Base-by-base conservation (phyloP, 768 basidiomycete species). In the Leccinum ochraceum region DNA sequence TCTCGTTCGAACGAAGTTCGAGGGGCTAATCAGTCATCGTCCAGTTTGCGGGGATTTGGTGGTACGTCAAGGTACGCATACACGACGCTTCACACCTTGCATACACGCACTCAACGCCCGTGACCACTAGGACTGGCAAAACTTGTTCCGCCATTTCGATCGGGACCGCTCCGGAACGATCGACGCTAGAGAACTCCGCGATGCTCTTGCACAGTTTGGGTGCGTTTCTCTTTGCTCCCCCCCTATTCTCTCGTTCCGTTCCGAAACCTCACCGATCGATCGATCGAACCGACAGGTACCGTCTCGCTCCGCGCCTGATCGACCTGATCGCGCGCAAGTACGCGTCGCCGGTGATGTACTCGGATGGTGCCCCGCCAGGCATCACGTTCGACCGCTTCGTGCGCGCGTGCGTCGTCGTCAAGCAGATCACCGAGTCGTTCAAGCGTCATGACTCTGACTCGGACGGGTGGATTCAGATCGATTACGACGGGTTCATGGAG, bases 341-440 rank as follows among this genome's bases (percentile, higher is more conserved):
- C 68, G 88, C 84, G 44, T 74, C 80, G 17, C 71, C 77, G 26
- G 63, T 77, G 13, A 67, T 69, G 36, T 72, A 69, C 42, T 68
- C 69, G 36, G 74, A 72, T 1, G 75, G 67, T 3, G 71, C 78
- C 3, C 62, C 65, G n/a, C 76, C 81, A 1, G 90, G 90, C 0
- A 91, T 94, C 76, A 83, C 86, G 5, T 94, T 94, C 68, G 92
- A 93, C 72, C 88, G 91, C 63, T 94, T 94, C 78, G 88, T 94
- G 26, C 84, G 92, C 58, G 90, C 89, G 24, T 94, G 92, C 66
- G 92, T 94, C 60, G 87, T 86, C 11, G 82, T 92, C 61, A 91
- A 89, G 77, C 88, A 90, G 70, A 78, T 91, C 65, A 84, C 82
- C 39, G 91, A 93, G 75, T 73, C 83, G 36, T 92, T 92, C 79